Base-by-base conservation (phyloP, 441 rosid genomes). In the Pelargonium citronellum region DNA sequence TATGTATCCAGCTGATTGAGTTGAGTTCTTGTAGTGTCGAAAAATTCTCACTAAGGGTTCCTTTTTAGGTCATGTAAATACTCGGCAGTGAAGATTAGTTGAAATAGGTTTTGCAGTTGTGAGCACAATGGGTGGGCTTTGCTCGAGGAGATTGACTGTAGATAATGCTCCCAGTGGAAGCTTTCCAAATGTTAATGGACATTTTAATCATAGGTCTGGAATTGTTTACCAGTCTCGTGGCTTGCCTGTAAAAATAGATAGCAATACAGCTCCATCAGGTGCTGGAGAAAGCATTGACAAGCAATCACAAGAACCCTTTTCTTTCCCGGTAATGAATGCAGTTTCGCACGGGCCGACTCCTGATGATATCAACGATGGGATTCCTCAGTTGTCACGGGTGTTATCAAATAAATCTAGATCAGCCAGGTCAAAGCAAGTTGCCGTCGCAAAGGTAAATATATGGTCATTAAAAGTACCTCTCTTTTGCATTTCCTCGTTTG, bases 141-240 rank as follows among this genome's bases (percentile, higher is more conserved):
- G 99, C 89, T 92, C 99, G 78, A 88, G 94, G 94, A 87, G 95
- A 75, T 86, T 95, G 47, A 84, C 86, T 83, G 90, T 92, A 80
- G 92, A 91, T 83, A 88, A 87, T 86, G 94, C 89, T 87, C 94
- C 92, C 83, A 80, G 92, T 81, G 92, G 90, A 85, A 86, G 85
- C 91, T 87, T 88, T 73, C 80, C 86, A 2, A 81, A 80, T 76
- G 78, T 73, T 51, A 90, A 90, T 82, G 96, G 90, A 68, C 87
- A 81, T 80, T 66, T 78, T 67, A 78, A 53, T 75, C 71, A 78
- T 57, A 86, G 70, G 3, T 49, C 87, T 73, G 79, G 84, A 34
- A 64, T 81, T 61, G 80, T 72, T 68, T 78, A 69, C 74, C 90
- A 80, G 83, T 76, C 92, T 41, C 78, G 84, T 63, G 91, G 78